These are phyloP conservation scores for Colletotrichum spaethianum DNA, from an alignment of 2,329 filamentous ascomycete genomes.

Conservation along the genomic window DNA sequence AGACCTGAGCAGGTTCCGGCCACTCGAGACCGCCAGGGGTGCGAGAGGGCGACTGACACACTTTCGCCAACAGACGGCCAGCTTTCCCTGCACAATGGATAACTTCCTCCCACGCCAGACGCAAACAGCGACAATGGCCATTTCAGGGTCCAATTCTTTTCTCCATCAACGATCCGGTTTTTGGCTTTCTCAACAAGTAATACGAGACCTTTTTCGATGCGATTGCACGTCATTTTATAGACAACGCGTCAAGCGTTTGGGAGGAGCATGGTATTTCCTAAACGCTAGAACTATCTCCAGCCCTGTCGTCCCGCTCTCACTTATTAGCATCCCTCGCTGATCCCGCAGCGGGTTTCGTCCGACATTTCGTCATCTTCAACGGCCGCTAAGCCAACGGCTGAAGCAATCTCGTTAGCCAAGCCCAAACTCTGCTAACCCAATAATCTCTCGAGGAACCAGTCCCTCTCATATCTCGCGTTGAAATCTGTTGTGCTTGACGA, in stretches of 20 bases:
- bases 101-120: slow-evolving; percentile 3
- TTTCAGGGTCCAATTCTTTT: slow-evolving; percentile 6
- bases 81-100: neutral
- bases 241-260: neutral
- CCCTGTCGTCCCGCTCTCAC: slow-evolving; percentile 8
- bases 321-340: neutral
- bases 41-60: neutral
- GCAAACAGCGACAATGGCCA: slow-evolving; percentile 4
- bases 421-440: neutral
- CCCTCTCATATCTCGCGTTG: slow-evolving; percentile 9
- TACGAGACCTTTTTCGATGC: neutral
- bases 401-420: neutral
- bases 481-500: slow-evolving; percentile 14
- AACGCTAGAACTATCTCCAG: slow-evolving; percentile 15
- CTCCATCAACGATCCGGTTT: neutral
- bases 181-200: neutral
- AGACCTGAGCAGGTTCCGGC: slow-evolving; percentile 2
- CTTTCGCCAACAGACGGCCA: neutral
- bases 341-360: slow-evolving; percentile 19
- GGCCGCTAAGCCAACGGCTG: neutral
- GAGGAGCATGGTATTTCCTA: slow-evolving; percentile 3
- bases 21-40: slow-evolving; percentile 10
- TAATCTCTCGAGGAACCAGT: neutral
- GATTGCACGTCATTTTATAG: neutral
- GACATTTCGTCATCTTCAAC: neutral